Percentiles rank a stretch among this genome's conserved stretches.
These are phyloP conservation scores for Diplodia seriata DNA, from an alignment of 2,329 filamentous ascomycete genomes.

Conservation along the genomic window DNA sequence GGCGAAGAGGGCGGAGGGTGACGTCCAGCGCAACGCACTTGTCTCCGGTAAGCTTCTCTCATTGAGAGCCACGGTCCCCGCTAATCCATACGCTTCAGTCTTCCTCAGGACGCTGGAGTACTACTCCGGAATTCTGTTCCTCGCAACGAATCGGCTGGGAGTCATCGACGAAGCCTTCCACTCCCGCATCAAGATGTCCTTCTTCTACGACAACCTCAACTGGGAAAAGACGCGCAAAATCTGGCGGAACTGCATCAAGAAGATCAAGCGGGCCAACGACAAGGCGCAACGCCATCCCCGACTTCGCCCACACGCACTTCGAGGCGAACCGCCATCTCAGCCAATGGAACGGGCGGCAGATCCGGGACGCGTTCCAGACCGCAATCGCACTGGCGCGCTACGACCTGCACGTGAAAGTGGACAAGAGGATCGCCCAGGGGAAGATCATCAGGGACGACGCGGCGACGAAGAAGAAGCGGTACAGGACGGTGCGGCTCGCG, in stretches of 20 bases:
- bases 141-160: conserved; percentile 46
- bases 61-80: too few relatives aligned
- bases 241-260: not conserved
- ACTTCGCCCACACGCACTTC: not conserved
- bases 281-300: not conserved
- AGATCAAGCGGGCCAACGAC: not conserved
- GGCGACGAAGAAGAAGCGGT: not conserved
- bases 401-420: not conserved
- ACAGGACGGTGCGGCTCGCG: not conserved
- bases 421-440: not conserved
- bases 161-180: conserved; percentile 38
- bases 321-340: not conserved
- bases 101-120: conserved; percentile 31
- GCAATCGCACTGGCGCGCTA: conserved; percentile 36
- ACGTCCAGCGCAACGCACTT: not conserved
- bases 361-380: conserved; percentile 37
- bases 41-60: not conserved
- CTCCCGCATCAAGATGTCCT: conserved; percentile 26
- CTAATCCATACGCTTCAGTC: conserved; percentile 3
- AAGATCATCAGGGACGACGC: not conserved
- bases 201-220: conserved; percentile 34
- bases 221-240: not conserved
- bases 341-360: conserved; percentile 36
- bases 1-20: not conserved
- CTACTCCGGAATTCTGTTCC: conserved; percentile 41